Base-by-base conservation (phyloP, 345 rosid species). In the Brassica rapa region DNA sequence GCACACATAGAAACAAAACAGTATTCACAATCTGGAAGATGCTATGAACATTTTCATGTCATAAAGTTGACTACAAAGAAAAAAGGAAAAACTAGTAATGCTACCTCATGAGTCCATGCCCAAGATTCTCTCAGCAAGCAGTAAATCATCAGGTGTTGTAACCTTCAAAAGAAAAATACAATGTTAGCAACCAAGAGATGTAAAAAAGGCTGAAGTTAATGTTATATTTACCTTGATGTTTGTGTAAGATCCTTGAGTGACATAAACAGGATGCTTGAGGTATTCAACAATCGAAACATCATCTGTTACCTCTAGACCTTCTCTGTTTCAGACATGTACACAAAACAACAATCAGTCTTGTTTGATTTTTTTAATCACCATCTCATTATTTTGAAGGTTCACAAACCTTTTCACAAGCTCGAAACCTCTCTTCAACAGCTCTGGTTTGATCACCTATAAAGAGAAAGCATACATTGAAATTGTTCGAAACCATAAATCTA, bases 211-310 rank as follows among this genome's bases (percentile, higher is more conserved):
- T 66, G 57, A 41, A n/a, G 56, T n/a, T n/a, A 56, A 15, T 66
- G 11, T 23, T 46, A n/a, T 2, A 3, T 2, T 59, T 5, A 88
- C 97, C 91, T 94, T 94, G 84, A 94, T 94, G 84, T 92, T 94
- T 62, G 97, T 91, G 80, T 92, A 90, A 37, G 93, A 94, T 85
- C 97, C 98, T 86, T 88, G 92, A 6, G 97, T 90, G 73, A 91
- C 88, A 79, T 79, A 88, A 3, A 94, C 97, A 1, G 95, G 95
- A 81, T 94, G 97, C 75, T 89, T 88, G 56, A 94, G 97, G 85
- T 89, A 87, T 84, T 94, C 98, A 62, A 94, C 93, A 2, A 92
- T 94, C 0, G 98, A 94, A 35, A 92, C 97, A 80, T 94, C 97
- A 81, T 94, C 97, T 0, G 97, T 94, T 39, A 94, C 97, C 85